Conservation (phyloP, 192 early-diverging fungal genomes). For the Dissophora ornata region DNA sequence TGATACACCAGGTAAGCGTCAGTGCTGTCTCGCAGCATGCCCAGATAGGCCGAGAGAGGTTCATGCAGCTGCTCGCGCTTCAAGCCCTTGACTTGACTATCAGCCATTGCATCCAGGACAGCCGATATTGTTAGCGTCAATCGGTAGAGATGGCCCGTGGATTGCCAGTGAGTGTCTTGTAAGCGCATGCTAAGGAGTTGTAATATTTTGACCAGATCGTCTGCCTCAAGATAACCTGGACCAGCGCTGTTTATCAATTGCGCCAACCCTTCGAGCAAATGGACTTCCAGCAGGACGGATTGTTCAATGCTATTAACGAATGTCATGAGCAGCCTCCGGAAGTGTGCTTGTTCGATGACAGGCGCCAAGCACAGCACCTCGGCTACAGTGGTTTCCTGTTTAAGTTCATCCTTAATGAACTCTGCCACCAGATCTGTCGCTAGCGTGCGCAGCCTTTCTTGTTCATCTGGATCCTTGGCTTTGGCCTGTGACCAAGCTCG, state of each 20-base stretch:
- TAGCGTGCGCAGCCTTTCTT: background rate
- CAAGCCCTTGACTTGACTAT: slow-evolving; percentile 3
- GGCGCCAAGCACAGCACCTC: slow-evolving; percentile 8
- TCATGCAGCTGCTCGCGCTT: slow-evolving; percentile 7
- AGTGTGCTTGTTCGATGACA: background rate
- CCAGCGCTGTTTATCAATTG: background rate
- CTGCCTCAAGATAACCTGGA: background rate
- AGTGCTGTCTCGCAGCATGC: background rate
- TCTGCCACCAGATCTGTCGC: slow-evolving; percentile 1
- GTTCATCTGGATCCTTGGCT: background rate
- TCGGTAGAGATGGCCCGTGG: background rate
- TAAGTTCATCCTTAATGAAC: slow-evolving; percentile 8
- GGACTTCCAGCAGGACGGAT: background rate
- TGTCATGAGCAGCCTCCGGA: background rate
- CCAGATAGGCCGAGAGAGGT: slow-evolving; percentile 1
- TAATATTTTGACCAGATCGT: slow-evolving; percentile 8
- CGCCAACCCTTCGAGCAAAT: slow-evolving; percentile 4
- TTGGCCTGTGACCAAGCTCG: background rate
- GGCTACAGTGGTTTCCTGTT: background rate
- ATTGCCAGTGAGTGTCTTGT: background rate
- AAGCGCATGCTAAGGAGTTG: background rate
- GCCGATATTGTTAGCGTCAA: slow-evolving; percentile 1
- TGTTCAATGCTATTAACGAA: slow-evolving; percentile 6
- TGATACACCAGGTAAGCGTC: slow-evolving; percentile 12
- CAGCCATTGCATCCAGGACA: slow-evolving; percentile 19